phyloP scores from a whole-genome alignment of 73 alveolate genomes.

The Paramecium caudatum region DNA sequence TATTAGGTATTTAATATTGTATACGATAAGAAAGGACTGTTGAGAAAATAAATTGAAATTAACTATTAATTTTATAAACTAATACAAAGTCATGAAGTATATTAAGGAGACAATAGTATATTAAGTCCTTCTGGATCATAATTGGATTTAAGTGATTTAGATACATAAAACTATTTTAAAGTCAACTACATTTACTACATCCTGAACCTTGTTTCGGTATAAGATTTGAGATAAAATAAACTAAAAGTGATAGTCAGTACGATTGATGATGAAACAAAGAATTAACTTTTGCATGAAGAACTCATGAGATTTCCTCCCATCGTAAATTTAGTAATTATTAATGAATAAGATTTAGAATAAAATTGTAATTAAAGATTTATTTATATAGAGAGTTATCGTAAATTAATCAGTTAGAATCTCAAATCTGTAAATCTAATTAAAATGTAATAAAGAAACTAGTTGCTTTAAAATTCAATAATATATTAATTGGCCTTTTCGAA shows the following conservation, averaged over 20 bases:
- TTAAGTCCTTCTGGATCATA: neutral
- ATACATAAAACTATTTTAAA: neutral
- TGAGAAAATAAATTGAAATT: neutral
- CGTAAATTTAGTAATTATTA: neutral
- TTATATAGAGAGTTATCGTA: conserved; percentile 36
- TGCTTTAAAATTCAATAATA: neutral
- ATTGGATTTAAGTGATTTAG: conserved; percentile 1
- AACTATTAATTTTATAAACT: neutral
- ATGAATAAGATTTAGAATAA: neutral
- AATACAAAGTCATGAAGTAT: neutral
- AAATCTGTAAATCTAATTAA: neutral
- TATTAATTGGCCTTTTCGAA: neutral
- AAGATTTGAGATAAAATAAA: neutral
- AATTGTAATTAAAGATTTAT: neutral
- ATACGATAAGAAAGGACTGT: neutral
- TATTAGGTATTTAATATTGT: no score
- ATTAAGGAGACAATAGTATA: neutral
- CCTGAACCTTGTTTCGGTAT: neutral
- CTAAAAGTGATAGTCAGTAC: neutral
- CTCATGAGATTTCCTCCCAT: conserved; percentile 3
- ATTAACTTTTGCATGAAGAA: conserved; percentile 11
- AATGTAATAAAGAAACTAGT: neutral
- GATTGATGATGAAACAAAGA: conserved; percentile 16
- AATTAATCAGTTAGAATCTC: neutral
- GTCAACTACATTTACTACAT: neutral